Evolutionary conservation across 202 grass and related monocot species (phyloP).

Genomic region (Panicum hallii): DNA sequence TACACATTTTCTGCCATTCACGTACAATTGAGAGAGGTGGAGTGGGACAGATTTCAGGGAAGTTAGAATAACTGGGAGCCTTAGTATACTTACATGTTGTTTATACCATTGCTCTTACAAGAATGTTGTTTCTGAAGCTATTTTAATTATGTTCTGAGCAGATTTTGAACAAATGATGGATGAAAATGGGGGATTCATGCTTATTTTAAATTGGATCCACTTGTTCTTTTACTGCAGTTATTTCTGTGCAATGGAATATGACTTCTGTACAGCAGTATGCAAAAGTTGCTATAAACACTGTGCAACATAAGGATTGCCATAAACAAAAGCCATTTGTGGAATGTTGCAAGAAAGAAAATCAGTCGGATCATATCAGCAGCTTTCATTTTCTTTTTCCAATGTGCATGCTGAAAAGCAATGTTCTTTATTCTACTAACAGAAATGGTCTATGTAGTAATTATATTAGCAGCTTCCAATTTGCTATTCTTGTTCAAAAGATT

Average conservation of each 20-base stretch:
- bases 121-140: background rate
- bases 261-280: background rate
- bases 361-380: background rate
- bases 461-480: background rate
- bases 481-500: background rate
- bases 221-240: slow-evolving; percentile 2
- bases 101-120: background rate
- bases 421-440: background rate
- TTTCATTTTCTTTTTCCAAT: slow-evolving; percentile 1
- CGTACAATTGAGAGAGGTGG: background rate
- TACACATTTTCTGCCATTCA: slow-evolving; percentile 14
- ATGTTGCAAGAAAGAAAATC: background rate
- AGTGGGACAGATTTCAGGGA: background rate
- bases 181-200: background rate
- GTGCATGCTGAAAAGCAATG: background rate
- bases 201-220: slow-evolving; percentile 6
- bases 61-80: background rate
- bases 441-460: background rate
- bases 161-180: background rate
- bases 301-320: background rate
- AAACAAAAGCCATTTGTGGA: slow-evolving; percentile 9
- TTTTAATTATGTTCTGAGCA: background rate
- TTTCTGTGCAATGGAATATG: slow-evolving; percentile 10
- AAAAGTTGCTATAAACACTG: slow-evolving; percentile 18
- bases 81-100: background rate